phyloP scores from a whole-genome alignment of 2,329 filamentous ascomycete species.

The Sclerotiophoma versabilis region DNA sequence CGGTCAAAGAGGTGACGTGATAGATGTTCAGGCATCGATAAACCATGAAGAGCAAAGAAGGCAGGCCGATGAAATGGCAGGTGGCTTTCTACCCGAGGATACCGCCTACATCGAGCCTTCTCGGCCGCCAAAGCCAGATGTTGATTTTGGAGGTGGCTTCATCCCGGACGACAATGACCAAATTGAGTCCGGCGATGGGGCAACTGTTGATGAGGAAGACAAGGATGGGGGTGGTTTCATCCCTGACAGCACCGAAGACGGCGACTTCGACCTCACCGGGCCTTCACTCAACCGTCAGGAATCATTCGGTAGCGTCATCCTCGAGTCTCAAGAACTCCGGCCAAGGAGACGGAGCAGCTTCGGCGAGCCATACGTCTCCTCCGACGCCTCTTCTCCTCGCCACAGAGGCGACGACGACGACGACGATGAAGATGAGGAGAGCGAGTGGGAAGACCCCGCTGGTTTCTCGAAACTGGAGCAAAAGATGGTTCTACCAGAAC shows the following conservation, averaged over 20 bases:
- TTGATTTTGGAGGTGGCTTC: slow-evolving; percentile 30
- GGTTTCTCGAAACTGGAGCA: neutral
- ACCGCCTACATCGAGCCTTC: slow-evolving; percentile 50
- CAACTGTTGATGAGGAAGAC: neutral
- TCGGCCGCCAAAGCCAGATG: slow-evolving; percentile 3
- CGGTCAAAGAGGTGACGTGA: slow-evolving; percentile 35
- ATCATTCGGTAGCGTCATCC: slow-evolving; percentile 39
- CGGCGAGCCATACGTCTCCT: slow-evolving; percentile 17
- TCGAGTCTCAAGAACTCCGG: slow-evolving; percentile 37
- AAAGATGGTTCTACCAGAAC: neutral
- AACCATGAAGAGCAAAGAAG: slow-evolving; percentile 38
- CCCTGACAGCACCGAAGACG: slow-evolving; percentile 19
- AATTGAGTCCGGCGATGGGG: neutral
- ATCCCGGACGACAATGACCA: slow-evolving; percentile 21
- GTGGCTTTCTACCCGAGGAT: slow-evolving; percentile 57
- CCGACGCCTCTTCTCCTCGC: neutral
- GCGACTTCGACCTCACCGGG: slow-evolving; percentile 5
- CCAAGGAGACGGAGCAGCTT: slow-evolving; percentile 34
- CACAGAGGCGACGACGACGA: neutral
- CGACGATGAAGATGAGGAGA: slow-evolving; percentile 2
- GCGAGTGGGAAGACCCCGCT: slow-evolving; percentile 20
- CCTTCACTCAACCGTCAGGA: slow-evolving; percentile 44
- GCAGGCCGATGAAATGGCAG: slow-evolving; percentile 41
- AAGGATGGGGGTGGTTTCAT: slow-evolving; percentile 16
- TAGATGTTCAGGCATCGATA: slow-evolving; percentile 43